Conservation (phyloP, 257 asterid species). For the Solanum sejunctum region DNA sequence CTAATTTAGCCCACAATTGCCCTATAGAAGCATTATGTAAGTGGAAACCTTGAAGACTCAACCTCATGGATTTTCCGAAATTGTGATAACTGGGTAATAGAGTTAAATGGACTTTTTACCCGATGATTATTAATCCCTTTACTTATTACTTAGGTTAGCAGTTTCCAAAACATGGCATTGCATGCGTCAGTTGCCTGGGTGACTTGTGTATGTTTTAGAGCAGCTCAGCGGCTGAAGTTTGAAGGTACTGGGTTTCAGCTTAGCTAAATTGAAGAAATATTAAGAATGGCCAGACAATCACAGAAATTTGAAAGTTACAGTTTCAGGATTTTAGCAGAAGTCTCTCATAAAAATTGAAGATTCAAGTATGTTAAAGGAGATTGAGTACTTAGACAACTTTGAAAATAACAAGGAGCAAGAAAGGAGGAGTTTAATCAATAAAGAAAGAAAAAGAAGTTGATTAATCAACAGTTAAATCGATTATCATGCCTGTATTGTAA, state of each 20-base stretch:
- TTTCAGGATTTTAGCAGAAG: neutral
- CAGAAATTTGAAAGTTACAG: neutral
- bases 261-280: neutral
- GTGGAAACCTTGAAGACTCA: neutral
- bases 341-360: neutral
- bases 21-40: neutral
- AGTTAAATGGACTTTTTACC: neutral
- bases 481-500: neutral
- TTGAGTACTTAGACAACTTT: neutral
- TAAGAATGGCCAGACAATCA: neutral
- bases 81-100: neutral
- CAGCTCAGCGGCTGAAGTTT: neutral
- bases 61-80: neutral
- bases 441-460: neutral
- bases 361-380: neutral
- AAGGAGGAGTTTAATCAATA: neutral
- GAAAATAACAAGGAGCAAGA: neutral
- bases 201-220: neutral
- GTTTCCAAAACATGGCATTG: neutral
- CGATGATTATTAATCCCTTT: neutral
- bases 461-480: neutral
- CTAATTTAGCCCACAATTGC: neutral
- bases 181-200: neutral
- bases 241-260: neutral
- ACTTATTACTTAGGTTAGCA: neutral